Percentiles rank a stretch among this genome's conserved stretches.
phyloP scores from a whole-genome alignment of 345 rosid species.

The Angophora floribunda region DNA sequence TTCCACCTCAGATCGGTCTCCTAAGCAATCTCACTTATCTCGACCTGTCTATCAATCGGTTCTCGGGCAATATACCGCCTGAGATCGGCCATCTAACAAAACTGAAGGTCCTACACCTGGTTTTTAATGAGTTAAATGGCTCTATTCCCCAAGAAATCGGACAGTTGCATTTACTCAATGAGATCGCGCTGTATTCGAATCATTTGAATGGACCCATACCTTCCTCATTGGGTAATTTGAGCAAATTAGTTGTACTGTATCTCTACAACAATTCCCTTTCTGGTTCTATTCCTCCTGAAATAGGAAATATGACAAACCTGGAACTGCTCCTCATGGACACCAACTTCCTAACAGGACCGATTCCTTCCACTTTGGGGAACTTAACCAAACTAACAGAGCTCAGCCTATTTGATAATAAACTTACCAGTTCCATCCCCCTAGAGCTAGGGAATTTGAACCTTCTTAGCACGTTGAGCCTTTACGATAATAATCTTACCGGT shows the following conservation, averaged over 20 bases:
- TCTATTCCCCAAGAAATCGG: constrained; percentile 14
- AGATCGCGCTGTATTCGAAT: constrained; percentile 3
- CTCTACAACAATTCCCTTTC: background rate
- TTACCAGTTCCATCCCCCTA: constrained; percentile 2
- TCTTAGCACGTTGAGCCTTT: background rate
- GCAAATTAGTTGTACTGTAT: background rate
- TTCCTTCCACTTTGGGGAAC: constrained; percentile 7
- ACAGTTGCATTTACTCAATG: constrained; percentile 1
- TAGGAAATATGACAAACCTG: constrained; percentile 10
- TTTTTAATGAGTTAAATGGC: background rate
- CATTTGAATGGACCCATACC: constrained; percentile 16
- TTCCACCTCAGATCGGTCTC: constrained; percentile 4
- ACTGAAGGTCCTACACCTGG: background rate
- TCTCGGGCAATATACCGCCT: background rate
- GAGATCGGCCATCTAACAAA: background rate
- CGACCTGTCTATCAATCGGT: background rate
- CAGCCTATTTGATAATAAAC: background rate
- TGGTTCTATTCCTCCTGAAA: constrained; percentile 2
- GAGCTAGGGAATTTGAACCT: background rate
- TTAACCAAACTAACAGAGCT: background rate
- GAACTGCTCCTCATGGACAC: background rate
- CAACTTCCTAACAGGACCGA: background rate
- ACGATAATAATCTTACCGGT: background rate
- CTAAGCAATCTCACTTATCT: constrained; percentile 1
- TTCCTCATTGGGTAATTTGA: background rate